Percentiles rank a stretch among this genome's conserved stretches.
These are phyloP conservation scores for Vachellia collinsii DNA, from an alignment of 306 rosid species.

Conservation along the genomic window DNA sequence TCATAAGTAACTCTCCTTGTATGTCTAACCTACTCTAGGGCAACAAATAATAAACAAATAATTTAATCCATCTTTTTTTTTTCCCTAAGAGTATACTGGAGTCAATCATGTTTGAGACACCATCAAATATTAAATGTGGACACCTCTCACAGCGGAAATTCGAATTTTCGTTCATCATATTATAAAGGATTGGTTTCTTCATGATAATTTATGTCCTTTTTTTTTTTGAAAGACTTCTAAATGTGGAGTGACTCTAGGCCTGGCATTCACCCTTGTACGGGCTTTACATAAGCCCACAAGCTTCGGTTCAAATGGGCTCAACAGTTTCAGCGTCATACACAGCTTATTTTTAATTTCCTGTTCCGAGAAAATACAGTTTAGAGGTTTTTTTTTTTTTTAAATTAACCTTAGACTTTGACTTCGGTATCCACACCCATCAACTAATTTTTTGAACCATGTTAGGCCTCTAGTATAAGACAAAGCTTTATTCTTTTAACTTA, in stretches of 20 bases:
- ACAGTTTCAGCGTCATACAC: not conserved
- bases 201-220: no score
- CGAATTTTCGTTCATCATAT: no score
- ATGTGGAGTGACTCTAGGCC: not conserved
- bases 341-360: not conserved
- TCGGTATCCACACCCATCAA: not conserved
- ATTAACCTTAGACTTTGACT: not conserved
- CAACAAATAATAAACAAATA: not conserved
- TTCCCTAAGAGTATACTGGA: no score
- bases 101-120: no score
- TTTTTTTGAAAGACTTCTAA: no score
- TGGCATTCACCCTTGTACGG: not conserved
- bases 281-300: not conserved
- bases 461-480: no score
- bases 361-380: not conserved
- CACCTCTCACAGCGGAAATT: no score
- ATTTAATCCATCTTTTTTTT: not conserved
- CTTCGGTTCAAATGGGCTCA: not conserved
- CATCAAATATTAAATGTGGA: no score
- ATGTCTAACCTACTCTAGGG: not conserved
- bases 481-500: no score
- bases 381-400: no score
- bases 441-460: not conserved
- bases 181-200: no score
- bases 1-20: no score